Conservation (phyloP, 257 asterid genomes). For the Primulina tabacum region DNA sequence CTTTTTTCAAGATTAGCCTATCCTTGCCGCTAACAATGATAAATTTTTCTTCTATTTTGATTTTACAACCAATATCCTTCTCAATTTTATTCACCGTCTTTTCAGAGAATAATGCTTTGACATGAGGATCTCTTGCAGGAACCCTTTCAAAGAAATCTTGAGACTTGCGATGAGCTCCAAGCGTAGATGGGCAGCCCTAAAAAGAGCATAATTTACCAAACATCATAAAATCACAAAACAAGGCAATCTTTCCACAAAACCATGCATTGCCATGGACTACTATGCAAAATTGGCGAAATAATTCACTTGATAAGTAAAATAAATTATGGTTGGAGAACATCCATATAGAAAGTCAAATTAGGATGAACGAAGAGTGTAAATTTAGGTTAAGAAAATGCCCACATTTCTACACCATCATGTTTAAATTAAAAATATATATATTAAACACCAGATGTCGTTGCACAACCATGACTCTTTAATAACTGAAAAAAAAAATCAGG, state of each 20-base stretch:
- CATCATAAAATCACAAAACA: neutral
- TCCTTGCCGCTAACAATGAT: constrained; percentile 97
- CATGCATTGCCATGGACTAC: neutral
- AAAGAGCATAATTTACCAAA: constrained; percentile 27
- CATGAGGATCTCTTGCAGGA: constrained; percentile 89
- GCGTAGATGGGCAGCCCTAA: constrained; percentile 98
- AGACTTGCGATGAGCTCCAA: constrained; percentile 90
- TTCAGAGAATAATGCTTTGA: constrained; percentile 80
- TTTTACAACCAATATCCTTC: constrained; percentile 89
- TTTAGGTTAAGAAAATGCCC: neutral
- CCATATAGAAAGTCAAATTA: neutral
- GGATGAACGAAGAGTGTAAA: neutral
- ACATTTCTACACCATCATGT: neutral
- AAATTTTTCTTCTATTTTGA: constrained; percentile 87
- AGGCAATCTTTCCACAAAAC: neutral
- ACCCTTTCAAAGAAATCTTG: constrained; percentile 97
- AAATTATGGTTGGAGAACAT: constrained; percentile 15
- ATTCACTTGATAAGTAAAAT: constrained; percentile 10
- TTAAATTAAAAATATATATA: too few relatives aligned
- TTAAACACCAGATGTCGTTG: neutral
- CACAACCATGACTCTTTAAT: too few relatives aligned
- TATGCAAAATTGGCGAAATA: constrained; percentile 7
- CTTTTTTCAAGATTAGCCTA: constrained; percentile 79
- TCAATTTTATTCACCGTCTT: constrained; percentile 81
- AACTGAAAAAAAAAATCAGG: neutral